Conservation (phyloP, 192 early-diverging fungal genomes). For the Coemansia umbellata region DNA sequence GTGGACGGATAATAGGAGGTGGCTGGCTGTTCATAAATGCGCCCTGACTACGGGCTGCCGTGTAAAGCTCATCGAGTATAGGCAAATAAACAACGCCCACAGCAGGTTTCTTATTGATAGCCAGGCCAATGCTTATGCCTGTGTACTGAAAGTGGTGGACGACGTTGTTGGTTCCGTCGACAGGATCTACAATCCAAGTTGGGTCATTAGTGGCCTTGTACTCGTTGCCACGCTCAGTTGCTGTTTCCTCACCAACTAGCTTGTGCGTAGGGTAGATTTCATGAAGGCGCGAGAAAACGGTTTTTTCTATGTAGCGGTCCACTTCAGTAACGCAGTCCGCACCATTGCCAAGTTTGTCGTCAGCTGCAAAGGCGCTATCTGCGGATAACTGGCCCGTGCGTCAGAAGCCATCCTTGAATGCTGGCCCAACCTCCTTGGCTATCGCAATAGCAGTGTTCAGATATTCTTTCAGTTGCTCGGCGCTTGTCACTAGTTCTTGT, state of each 20-base stretch:
- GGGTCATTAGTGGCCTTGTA: conserved; percentile 64
- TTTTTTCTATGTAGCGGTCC: conserved; percentile 75
- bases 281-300: conserved; percentile 61
- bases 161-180: conserved; percentile 78
- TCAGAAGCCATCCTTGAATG: conserved; percentile 48
- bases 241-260: conserved; percentile 90
- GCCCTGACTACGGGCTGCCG: conserved; percentile 27
- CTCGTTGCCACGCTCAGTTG: conserved; percentile 53
- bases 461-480: conserved; percentile 27
- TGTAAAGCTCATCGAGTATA: conserved; percentile 75
- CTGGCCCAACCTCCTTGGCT: conserved; percentile 40
- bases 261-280: conserved; percentile 61
- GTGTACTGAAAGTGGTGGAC: conserved; percentile 74
- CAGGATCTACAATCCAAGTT: conserved; percentile 91
- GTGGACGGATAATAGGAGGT: conserved; percentile 59
- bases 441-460: conserved; percentile 17
- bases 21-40: conserved; percentile 37
- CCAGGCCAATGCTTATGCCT: conserved; percentile 81
- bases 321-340: conserved; percentile 71
- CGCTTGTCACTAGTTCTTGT: too few relatives aligned
- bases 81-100: conserved; percentile 93
- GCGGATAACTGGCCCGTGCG: conserved; percentile 38
- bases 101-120: conserved; percentile 65
- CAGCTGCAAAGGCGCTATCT: conserved; percentile 22
- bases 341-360: conserved; percentile 30